Conservation (phyloP, 345 rosid species). For the Gossypium arboreum region DNA sequence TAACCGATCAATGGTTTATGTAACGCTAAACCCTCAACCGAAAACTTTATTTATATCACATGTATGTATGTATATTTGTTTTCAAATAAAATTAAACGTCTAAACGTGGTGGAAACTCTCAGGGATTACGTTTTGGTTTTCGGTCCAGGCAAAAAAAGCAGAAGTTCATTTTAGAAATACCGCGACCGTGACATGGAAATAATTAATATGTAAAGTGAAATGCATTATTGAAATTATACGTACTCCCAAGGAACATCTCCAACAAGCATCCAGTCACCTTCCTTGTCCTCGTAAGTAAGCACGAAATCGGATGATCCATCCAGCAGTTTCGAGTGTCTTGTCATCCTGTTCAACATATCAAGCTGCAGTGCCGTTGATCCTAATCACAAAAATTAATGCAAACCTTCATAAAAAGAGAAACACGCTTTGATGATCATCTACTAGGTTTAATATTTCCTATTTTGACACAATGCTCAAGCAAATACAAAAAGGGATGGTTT, state of each 20-base stretch:
- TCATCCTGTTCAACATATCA: conserved; percentile 21
- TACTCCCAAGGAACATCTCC: conserved; percentile 99
- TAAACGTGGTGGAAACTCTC: not conserved
- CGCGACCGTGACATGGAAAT: no score
- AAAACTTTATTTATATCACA: not conserved
- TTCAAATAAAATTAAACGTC: not conserved
- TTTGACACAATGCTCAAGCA: not conserved
- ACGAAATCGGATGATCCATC: conserved; percentile 75
- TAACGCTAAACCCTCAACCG: not conserved
- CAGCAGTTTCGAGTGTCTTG: conserved; percentile 44
- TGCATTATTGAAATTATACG: conserved; percentile 10
- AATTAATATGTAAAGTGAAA: not conserved
- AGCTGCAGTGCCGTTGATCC: conserved; percentile 35
- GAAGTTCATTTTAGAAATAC: not conserved
- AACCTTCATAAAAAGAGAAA: not conserved
- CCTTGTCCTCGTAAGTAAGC: conserved; percentile 89
- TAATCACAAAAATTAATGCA: conserved; percentile 19
- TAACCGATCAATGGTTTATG: not conserved
- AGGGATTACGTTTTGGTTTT: not conserved
- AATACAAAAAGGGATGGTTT: no score
- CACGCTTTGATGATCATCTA: not conserved
- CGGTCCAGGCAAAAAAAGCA: not conserved
- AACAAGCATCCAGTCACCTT: conserved; percentile 98
- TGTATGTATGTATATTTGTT: not conserved
- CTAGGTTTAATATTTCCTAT: not conserved